Conservation (phyloP, 176 grass and related monocot species). For the Carex littledalei region DNA sequence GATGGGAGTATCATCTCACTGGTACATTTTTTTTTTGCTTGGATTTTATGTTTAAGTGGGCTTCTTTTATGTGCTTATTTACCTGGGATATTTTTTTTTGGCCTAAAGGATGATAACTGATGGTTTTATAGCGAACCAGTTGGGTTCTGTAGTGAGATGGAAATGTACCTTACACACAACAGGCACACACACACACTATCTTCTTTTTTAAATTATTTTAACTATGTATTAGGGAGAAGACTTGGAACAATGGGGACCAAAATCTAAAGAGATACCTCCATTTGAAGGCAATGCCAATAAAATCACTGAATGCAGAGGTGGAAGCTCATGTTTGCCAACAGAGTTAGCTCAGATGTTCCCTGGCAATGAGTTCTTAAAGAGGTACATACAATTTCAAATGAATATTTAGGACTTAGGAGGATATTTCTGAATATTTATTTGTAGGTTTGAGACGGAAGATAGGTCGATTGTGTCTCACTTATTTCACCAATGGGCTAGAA, state of each 20-base stretch:
- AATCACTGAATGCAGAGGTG: background rate
- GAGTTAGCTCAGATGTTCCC: constrained; percentile 47
- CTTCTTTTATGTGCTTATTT: background rate
- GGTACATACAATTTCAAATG: constrained; percentile 32
- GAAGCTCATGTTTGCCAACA: background rate
- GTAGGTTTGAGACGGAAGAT: constrained; percentile 64
- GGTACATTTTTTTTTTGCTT: background rate
- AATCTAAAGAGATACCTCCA: constrained; percentile 1
- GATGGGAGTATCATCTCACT: background rate
- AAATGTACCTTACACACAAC: background rate
- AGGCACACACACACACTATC: background rate
- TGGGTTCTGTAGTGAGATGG: background rate
- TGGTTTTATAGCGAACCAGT: background rate
- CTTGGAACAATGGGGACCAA: constrained; percentile 17
- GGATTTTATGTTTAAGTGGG: background rate
- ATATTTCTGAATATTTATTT: constrained; percentile 5
- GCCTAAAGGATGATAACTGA: background rate
- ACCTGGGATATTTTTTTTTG: background rate
- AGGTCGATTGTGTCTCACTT: constrained; percentile 58
- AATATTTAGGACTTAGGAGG: background rate
- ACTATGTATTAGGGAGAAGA: constrained; percentile 24
- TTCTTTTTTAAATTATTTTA: background rate
- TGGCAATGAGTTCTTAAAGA: constrained; percentile 85
- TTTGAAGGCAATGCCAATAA: constrained; percentile 6
- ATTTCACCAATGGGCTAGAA: constrained; percentile 79